Evolutionary conservation across 371 early-diverging fungal species (phyloP).

Genomic region (Blakeslea trispora): DNA sequence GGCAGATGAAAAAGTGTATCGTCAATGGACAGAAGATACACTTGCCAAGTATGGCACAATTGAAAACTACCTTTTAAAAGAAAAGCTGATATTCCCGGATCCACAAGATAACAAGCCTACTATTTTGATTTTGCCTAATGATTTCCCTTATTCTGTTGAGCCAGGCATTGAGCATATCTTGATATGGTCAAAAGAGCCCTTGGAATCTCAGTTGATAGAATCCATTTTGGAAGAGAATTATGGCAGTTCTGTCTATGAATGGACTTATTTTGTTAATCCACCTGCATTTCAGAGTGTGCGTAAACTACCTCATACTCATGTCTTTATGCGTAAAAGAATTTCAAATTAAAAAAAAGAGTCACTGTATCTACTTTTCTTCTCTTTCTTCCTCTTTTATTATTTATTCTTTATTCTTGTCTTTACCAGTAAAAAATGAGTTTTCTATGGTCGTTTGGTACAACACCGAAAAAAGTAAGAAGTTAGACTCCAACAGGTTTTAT

Average conservation of each 20-base stretch:
- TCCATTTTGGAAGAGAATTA: constrained; percentile 29
- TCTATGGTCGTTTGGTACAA: constrained; percentile 42
- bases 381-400: constrained; percentile 1
- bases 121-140: constrained; percentile 56
- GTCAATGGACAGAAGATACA: constrained; percentile 38
- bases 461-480: constrained; percentile 27
- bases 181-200: constrained; percentile 57
- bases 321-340: constrained; percentile 37
- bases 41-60: constrained; percentile 46
- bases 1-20: constrained; percentile 33
- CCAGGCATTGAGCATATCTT: constrained; percentile 50
- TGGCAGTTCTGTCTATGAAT: constrained; percentile 31
- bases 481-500: too few relatives aligned
- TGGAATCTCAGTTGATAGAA: constrained; percentile 30
- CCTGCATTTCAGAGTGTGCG: constrained; percentile 41
- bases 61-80: constrained; percentile 40
- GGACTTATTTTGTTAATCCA: constrained; percentile 49
- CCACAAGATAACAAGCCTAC: constrained; percentile 14
- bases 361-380: background rate
- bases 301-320: constrained; percentile 44
- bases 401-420: background rate
- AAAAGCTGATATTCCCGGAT: constrained; percentile 44
- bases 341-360: background rate
- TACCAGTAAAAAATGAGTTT: constrained; percentile 34
- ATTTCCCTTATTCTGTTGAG: constrained; percentile 63